Evolutionary conservation across 495 filamentous ascomycete genomes (phyloP).

Genomic region (Hypoxylon intermedium): DNA sequence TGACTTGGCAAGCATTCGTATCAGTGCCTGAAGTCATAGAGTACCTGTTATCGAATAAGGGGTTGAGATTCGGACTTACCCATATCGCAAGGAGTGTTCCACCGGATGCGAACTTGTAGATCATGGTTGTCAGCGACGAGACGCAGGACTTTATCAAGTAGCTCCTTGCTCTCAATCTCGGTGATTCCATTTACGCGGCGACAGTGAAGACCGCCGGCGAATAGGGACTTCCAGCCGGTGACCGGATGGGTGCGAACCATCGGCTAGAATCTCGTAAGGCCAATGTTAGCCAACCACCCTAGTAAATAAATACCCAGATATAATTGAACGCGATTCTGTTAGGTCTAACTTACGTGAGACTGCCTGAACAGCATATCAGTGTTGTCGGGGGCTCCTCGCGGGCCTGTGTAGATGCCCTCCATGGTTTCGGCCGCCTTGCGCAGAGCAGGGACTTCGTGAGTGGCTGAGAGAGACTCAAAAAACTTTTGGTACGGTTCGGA

Average conservation of each 20-base stretch:
- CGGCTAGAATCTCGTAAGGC: constrained; percentile 65
- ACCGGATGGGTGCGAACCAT: constrained; percentile 84
- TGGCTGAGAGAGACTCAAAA: constrained; percentile 71
- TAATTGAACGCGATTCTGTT: too few species aligned
- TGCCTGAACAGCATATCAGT: too few species aligned
- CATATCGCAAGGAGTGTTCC: too few species aligned
- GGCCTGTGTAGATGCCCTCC: constrained; percentile 61
- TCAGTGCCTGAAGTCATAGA: too few species aligned
- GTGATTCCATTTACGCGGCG: constrained; percentile 70
- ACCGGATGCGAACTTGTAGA: constrained; percentile 73
- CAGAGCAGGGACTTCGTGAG: constrained; percentile 69
- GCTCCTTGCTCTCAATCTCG: constrained; percentile 66
- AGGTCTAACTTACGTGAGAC: too few species aligned
- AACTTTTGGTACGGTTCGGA: constrained; percentile 69
- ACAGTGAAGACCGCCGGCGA: constrained; percentile 68
- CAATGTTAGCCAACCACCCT: too few species aligned
- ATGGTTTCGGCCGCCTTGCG: constrained; percentile 62
- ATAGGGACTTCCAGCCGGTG: constrained; percentile 79
- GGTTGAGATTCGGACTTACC: too few species aligned
- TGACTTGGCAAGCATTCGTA: constrained; percentile 74
- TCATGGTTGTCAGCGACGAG: constrained; percentile 81
- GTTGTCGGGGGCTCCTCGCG: constrained; percentile 73
- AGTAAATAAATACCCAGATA: too few species aligned
- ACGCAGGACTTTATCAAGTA: constrained; percentile 68
- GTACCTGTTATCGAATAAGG: too few species aligned